Evolutionary conservation across 2,329 filamentous ascomycete genomes (phyloP).

Genomic region (Cryphonectria japonica): DNA sequence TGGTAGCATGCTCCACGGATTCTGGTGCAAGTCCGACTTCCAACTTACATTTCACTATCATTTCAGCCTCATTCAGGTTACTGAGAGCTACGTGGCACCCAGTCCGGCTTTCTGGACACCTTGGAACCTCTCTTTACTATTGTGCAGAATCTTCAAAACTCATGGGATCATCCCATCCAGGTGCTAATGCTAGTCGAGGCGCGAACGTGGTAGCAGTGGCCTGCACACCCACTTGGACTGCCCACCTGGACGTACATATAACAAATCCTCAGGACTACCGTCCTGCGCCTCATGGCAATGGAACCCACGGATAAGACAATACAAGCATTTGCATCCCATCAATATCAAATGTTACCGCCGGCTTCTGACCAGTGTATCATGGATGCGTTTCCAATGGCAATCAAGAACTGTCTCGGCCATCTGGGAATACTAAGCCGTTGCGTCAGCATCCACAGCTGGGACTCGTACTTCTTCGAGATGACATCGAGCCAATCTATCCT

Average conservation of each 20-base stretch:
- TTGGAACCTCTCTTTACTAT: neutral
- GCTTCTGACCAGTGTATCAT: slow-evolving; percentile 18
- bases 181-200: neutral
- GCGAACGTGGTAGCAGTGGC: neutral
- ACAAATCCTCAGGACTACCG: neutral
- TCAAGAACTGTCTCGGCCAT: slow-evolving; percentile 24
- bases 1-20: neutral
- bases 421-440: slow-evolving; percentile 24
- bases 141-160: neutral
- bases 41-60: neutral
- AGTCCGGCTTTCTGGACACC: neutral
- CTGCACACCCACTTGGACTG: neutral
- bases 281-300: no score
- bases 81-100: neutral
- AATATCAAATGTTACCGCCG: neutral
- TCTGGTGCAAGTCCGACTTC: no score
- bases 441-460: slow-evolving; percentile 27
- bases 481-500: no score
- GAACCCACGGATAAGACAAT: no score
- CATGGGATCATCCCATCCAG: neutral
- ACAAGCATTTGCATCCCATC: neutral
- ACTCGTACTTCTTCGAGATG: slow-evolving; percentile 21
- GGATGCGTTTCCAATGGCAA: slow-evolving; percentile 23
- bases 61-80: neutral
- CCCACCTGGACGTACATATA: neutral